Base-by-base conservation (phyloP, 768 basidiomycete genomes). In the Serendipita vermifera region DNA sequence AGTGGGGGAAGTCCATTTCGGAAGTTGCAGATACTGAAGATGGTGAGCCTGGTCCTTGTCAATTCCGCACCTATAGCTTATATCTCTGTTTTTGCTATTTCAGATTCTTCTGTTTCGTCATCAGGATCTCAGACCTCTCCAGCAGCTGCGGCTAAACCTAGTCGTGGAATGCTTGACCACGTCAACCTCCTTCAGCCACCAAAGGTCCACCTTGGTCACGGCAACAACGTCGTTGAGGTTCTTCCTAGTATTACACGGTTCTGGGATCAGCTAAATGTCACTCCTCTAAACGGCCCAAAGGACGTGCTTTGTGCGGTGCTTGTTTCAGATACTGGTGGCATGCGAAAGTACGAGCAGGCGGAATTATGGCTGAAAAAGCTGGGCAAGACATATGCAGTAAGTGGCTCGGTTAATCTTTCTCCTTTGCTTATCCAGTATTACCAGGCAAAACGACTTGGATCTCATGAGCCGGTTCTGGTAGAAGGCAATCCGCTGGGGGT, bases 251-350 rank as follows among this genome's bases (percentile, higher is more conserved):
- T 51, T 31, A 15, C 32, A n/a, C 17, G 46, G 9, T 51, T 51
- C 46, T 51, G 46, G 46, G 46, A 51, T 22, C 46, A 51, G 7
- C 26, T 51, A 15, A 29, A 51, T n/a, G 2, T 51, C 22, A 31
- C 32, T 7, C 46, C 46, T 4, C 17, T 51, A 27, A 20, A 51
- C 17, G 46, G 46, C 15, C 46, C 46, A 7, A 51, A 51, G 46
- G 46, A 51, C 46, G 46, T 51, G 5, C 17, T 9, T 26, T 22
- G 9, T 11, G 46, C 32, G n/a, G 46, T 31, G 27, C 32, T 51
- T 51, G 46, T 51, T 51, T 51, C 46, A n/a, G 46, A 51, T 29
- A n/a, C 46, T 31, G 46, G 46, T 7, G 46, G 46, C 7, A 15
- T 31, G 26, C 24, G 46, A 7, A 22, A 22, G 29, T n/a, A 27